Base-by-base conservation (phyloP, 257 asterid genomes). In the Jasminum sambac region DNA sequence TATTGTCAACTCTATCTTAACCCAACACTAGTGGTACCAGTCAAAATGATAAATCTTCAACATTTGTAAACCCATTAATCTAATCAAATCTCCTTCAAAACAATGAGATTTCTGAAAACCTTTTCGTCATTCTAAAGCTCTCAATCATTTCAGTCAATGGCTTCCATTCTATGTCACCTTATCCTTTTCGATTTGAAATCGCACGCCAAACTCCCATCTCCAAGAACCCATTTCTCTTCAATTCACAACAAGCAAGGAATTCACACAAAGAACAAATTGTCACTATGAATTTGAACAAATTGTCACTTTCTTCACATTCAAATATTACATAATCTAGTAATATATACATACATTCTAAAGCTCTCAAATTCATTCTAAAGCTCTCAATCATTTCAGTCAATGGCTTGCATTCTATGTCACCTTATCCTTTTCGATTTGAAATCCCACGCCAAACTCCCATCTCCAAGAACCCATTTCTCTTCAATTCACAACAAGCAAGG, bases 61-160 rank as follows among this genome's bases (percentile, higher is more conserved):
- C 36, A 30, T 30, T n/a, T n/a, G n/a, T 30, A 30, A 30, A 30
- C 36, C 36, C 36, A 30, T 30, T 30, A 30, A 30, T 30, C 36
- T 30, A 30, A 1, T 30, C 4, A 1, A 1, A 30, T 30, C 36
- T 30, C 36, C 36, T n/a, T n/a, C n/a, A 64, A 37, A 67, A 8
- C 11, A 42, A 63, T 61, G 55, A 69, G n/a, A 59, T n/a, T n/a
- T 39, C 42, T 64, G 44, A 69, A 11, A 11, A 41, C 11, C 16
- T 40, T 39, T 24, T 41, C 34, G n/a, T 17, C 58, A 41, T 39
- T 70, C 19, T 50, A 23, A 38, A 37, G 42, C 37, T 64, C 59
- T 19, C 25, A 1, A 30, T 70, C 30, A 6, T 25, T 5, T 34
- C n/a, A 72, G 57, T 63, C 78, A 76, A 90, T 90, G 92, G 88